These are phyloP conservation scores for Rhizomucor miehei DNA, from an alignment of 371 early-diverging fungal species.

Conservation along the genomic window DNA sequence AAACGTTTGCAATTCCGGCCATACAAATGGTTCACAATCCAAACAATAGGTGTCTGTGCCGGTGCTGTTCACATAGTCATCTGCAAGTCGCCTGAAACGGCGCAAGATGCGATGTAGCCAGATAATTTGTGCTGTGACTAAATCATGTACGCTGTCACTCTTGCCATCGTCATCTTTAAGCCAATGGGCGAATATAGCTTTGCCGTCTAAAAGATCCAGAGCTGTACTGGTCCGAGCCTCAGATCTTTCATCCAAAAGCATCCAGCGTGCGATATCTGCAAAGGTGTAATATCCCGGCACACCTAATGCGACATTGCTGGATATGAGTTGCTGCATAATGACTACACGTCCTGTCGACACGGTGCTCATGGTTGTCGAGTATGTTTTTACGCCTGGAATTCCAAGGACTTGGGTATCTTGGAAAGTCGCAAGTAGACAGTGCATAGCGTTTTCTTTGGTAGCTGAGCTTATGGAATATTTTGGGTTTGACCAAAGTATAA, in stretches of 20 bases:
- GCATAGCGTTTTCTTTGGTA: constrained; percentile 13
- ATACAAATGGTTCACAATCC: constrained; percentile 18
- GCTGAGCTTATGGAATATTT: neutral
- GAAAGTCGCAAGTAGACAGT: constrained; percentile 29
- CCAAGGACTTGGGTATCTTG: constrained; percentile 29
- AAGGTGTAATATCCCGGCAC: constrained; percentile 32
- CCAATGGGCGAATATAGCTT: no score
- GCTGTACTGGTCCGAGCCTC: no score
- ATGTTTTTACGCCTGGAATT: constrained; percentile 7
- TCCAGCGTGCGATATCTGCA: constrained; percentile 23
- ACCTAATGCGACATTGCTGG: constrained; percentile 34
- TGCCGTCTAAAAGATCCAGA: no score
- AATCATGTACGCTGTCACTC: neutral
- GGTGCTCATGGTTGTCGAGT: constrained; percentile 11
- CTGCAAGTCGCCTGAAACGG: constrained; percentile 13
- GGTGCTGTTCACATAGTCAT: constrained; percentile 4
- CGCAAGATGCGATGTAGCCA: constrained; percentile 8
- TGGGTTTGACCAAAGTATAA: constrained; percentile 6
- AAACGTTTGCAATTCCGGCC: constrained; percentile 19
- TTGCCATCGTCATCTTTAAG: neutral
- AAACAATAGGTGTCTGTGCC: constrained; percentile 18
- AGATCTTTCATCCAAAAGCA: constrained; percentile 4
- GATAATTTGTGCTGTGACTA: neutral
- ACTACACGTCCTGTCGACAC: constrained; percentile 12
- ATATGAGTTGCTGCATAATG: constrained; percentile 24